Evolutionary conservation across 208 protist species (phyloP).

Genomic region (Trypanosoma cruzi): DNA sequence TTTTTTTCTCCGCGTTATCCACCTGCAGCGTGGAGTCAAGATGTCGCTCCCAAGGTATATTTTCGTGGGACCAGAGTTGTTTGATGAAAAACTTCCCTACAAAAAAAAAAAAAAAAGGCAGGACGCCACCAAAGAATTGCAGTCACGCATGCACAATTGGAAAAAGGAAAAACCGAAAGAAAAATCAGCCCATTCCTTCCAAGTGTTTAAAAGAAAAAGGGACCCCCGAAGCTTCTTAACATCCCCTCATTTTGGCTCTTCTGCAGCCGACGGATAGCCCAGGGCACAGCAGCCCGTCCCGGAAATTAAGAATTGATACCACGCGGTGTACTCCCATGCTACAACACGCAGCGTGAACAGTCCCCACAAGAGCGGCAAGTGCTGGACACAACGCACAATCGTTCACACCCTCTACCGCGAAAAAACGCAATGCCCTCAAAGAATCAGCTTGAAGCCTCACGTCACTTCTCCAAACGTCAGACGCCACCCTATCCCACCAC

Average conservation of each 20-base stretch:
- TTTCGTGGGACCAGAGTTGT: too few relatives aligned
- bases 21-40: background rate
- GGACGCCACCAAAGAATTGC: background rate
- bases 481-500: background rate
- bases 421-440: conserved; percentile 1
- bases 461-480: conserved; percentile 1
- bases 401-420: background rate
- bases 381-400: background rate
- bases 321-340: background rate
- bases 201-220: too few relatives aligned
- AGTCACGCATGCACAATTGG: too few relatives aligned
- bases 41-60: background rate
- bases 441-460: background rate
- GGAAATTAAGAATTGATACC: background rate
- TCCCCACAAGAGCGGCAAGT: conserved; percentile 11
- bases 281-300: conserved; percentile 6
- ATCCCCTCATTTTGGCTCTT: background rate
- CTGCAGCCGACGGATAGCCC: background rate
- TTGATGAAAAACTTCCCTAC: too few relatives aligned
- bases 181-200: too few relatives aligned
- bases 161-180: too few relatives aligned
- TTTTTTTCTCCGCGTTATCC: background rate
- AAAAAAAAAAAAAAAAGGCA: background rate
- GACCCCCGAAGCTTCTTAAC: background rate
- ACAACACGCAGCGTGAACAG: background rate